Evolutionary conservation across 2,329 filamentous ascomycete species (phyloP).

Genomic region (Monilinia laxa): DNA sequence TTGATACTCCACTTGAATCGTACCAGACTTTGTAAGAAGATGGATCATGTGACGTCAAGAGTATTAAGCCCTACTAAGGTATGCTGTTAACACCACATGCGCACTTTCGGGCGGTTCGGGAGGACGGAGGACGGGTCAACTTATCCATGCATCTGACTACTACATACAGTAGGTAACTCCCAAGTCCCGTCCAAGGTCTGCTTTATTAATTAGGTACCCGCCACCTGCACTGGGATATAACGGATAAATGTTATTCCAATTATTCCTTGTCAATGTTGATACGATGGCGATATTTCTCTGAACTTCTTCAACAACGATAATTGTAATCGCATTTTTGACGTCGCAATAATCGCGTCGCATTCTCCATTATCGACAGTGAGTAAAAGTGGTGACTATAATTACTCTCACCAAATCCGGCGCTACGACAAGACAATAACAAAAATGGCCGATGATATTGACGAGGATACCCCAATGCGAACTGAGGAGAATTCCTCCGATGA

Average conservation of each 20-base stretch:
- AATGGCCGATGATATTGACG: slow-evolving; percentile 27
- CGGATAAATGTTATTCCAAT: slow-evolving; percentile 3
- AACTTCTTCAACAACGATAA: slow-evolving; percentile 13
- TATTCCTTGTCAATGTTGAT: background rate
- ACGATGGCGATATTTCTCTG: slow-evolving; percentile 2
- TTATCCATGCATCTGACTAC: background rate
- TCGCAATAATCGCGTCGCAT: background rate
- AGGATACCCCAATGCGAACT: slow-evolving; percentile 29
- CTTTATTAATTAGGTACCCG: no score
- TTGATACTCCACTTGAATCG: background rate
- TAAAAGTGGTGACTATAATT: background rate
- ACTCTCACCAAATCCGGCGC: no score
- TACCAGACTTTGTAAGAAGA: background rate
- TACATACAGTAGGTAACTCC: background rate
- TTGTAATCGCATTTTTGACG: background rate
- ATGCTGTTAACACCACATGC: no score
- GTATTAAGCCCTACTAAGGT: no score
- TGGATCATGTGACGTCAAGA: slow-evolving; percentile 12
- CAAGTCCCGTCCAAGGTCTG: no score
- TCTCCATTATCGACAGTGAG: background rate
- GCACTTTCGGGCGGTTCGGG: no score
- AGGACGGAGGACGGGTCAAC: no score
- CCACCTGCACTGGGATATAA: background rate
- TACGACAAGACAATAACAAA: background rate
- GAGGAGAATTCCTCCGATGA: slow-evolving; percentile 29